Conservation (phyloP, 106 monocot genomes). For the Dendrobium huoshanense region DNA sequence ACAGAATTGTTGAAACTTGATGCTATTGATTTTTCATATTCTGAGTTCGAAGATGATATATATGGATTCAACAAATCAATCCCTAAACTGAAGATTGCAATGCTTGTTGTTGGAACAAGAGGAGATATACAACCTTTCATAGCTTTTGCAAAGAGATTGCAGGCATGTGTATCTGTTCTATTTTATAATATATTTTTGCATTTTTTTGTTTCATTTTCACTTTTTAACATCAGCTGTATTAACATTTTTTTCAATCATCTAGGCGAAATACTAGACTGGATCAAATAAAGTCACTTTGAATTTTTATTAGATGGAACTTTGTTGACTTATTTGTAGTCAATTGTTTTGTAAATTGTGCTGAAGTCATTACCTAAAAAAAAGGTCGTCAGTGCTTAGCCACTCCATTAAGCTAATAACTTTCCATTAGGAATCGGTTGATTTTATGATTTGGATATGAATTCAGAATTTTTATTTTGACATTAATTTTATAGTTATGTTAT, state of each 20-base stretch:
- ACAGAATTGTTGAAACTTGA: slow-evolving; percentile 89
- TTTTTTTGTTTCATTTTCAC: neutral
- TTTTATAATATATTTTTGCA: neutral
- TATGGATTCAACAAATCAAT: slow-evolving; percentile 39
- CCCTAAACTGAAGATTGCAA: slow-evolving; percentile 78
- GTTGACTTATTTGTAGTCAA: neutral
- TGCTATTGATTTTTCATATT: slow-evolving; percentile 32
- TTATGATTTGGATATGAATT: neutral
- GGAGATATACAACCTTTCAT: slow-evolving; percentile 98
- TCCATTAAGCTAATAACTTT: neutral
- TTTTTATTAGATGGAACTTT: neutral
- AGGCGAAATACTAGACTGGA: neutral
- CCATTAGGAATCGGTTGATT: neutral
- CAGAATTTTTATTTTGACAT: neutral
- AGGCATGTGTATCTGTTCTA: slow-evolving; percentile 44
- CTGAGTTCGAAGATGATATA: slow-evolving; percentile 17
- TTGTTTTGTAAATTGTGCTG: neutral
- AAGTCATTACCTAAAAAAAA: neutral
- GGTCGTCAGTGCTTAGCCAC: neutral
- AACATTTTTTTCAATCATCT: neutral
- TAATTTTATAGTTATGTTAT: neutral
- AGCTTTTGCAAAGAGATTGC: slow-evolving; percentile 84
- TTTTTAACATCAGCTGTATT: neutral
- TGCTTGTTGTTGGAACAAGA: slow-evolving; percentile 97
- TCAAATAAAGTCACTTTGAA: neutral